These are phyloP conservation scores for Pholiota molesta DNA, from an alignment of 768 basidiomycete species.

Conservation along the genomic window DNA sequence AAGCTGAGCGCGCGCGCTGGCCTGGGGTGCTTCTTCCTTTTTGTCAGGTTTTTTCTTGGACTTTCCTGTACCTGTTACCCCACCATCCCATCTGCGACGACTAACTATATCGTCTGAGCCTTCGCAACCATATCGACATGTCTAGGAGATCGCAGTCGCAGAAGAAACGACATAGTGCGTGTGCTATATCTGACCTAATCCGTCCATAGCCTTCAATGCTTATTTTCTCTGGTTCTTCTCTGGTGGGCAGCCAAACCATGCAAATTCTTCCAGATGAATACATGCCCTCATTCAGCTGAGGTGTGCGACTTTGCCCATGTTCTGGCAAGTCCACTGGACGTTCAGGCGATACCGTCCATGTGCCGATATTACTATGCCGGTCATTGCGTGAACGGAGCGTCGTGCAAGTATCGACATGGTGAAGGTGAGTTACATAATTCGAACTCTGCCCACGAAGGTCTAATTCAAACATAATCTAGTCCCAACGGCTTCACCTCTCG, in stretches of 20 bases:
- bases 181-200: neutral
- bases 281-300: constrained; percentile 45
- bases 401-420: constrained; percentile 41
- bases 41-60: constrained; percentile 12
- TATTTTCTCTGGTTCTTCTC: constrained; percentile 6
- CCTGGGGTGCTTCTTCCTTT: constrained; percentile 10
- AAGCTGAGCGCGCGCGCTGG: constrained; percentile 20
- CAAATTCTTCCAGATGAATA: constrained; percentile 46
- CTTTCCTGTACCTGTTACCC: neutral
- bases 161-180: constrained; percentile 45
- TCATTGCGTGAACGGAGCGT: constrained; percentile 37
- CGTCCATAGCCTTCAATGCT: constrained; percentile 14
- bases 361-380: constrained; percentile 41
- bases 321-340: constrained; percentile 28
- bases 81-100: constrained; percentile 3
- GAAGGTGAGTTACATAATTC: constrained; percentile 20
- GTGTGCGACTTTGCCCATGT: constrained; percentile 53
- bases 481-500: neutral
- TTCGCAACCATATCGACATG: constrained; percentile 19
- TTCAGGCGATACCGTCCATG: constrained; percentile 9
- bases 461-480: neutral
- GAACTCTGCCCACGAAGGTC: neutral
- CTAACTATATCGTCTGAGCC: neutral
- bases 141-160: constrained; percentile 34
- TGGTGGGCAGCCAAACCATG: constrained; percentile 47